A percentile compares a stretch with the other conserved stretches of the same genome.
phyloP scores from a whole-genome alignment of 2,329 filamentous ascomycete genomes.

The Aspergillus unguis region DNA sequence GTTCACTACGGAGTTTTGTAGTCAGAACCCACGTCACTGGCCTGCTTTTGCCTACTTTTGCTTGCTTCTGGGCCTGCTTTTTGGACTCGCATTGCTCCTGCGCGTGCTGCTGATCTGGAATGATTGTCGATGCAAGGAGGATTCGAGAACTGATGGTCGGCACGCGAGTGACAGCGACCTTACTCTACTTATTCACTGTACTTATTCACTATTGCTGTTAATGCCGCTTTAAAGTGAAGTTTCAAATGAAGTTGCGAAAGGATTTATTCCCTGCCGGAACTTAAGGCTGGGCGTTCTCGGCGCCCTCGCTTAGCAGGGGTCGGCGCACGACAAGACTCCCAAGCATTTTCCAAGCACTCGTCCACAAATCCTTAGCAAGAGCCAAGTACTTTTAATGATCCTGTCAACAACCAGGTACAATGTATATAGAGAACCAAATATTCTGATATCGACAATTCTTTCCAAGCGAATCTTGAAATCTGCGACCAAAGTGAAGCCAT shows the following conservation, averaged over 20 bases:
- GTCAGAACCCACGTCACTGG: not conserved
- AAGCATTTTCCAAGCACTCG: conserved; percentile 4
- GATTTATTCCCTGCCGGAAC: not conserved
- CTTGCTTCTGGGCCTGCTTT: not conserved
- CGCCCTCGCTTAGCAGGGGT: conserved; percentile 1
- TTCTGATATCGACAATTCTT: not conserved
- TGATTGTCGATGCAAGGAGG: conserved; percentile 1
- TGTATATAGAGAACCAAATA: not conserved
- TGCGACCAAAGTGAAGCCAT: not conserved
- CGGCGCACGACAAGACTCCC: not conserved
- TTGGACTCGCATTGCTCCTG: too few relatives aligned
- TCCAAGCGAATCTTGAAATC: not conserved
- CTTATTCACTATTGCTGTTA: not conserved
- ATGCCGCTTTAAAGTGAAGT: not conserved
- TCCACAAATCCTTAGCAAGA: not conserved
- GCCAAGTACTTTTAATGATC: conserved; percentile 5
- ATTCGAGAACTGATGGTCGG: not conserved
- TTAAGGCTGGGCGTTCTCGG: not conserved
- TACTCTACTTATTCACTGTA: not conserved
- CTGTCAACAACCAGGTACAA: not conserved
- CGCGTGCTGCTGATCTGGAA: not conserved
- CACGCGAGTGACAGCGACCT: too few relatives aligned
- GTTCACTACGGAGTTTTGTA: not conserved
- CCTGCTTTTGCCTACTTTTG: not conserved
- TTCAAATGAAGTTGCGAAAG: not conserved